phyloP scores from a whole-genome alignment of 2,329 filamentous ascomycete species.

The Aureobasidium leucospermi region DNA sequence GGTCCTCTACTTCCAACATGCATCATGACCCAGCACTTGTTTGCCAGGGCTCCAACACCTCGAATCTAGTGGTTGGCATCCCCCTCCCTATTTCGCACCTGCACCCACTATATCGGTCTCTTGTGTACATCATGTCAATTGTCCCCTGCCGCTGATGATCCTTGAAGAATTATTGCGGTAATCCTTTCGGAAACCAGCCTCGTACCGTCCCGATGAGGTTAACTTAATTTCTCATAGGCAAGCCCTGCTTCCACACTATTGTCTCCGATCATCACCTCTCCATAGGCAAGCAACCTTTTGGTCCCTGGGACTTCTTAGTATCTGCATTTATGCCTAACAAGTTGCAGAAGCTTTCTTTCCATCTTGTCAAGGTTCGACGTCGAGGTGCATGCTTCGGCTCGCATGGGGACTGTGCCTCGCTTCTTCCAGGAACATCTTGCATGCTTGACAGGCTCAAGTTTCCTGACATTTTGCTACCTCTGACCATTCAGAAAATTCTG shows the following conservation, averaged over 20 bases:
- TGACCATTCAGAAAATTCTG: not conserved
- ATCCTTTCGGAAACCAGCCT: constrained; percentile 10
- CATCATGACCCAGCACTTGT: constrained; percentile 1
- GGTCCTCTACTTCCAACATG: constrained; percentile 7
- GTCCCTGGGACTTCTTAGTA: not conserved
- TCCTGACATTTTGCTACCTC: not conserved
- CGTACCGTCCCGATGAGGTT: constrained; percentile 14
- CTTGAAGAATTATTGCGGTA: constrained; percentile 3
- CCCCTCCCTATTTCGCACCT: constrained; percentile 5
- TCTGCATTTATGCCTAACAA: constrained; percentile 12
- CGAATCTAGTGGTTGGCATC: constrained; percentile 2
- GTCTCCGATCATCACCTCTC: not conserved
- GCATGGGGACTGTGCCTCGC: constrained; percentile 8
- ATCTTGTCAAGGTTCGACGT: not conserved
- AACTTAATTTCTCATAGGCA: constrained; percentile 11
- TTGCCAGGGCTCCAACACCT: not conserved
- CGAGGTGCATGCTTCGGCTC: constrained; percentile 11
- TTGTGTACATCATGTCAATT: constrained; percentile 7
- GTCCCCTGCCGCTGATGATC: constrained; percentile 9
- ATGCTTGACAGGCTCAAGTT: constrained; percentile 10
- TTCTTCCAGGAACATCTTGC: constrained; percentile 12
- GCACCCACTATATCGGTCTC: not conserved
- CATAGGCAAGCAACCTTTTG: constrained; percentile 1
- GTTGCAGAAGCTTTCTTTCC: constrained; percentile 4
- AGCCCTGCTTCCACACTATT: constrained; percentile 9